Evolutionary conservation across 2,329 filamentous ascomycete genomes (phyloP).

Genomic region (Thermothelomyces thermophilus): DNA sequence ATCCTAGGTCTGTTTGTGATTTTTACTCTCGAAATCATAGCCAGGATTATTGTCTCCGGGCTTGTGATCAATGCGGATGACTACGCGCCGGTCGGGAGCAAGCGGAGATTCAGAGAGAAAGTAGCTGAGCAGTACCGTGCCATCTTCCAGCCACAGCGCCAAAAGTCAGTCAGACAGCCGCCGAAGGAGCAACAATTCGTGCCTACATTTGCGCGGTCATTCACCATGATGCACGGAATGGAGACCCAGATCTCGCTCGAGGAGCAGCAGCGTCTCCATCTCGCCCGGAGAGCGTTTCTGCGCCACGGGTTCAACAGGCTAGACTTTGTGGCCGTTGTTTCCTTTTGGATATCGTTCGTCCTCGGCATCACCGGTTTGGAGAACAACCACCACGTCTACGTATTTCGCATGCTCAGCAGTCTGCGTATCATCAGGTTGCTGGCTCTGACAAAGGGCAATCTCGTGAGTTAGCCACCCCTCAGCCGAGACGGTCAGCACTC

Average conservation of each 20-base stretch:
- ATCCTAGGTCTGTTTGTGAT: slow-evolving; percentile 78
- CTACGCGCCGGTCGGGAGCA: slow-evolving; percentile 83
- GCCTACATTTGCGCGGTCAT: slow-evolving; percentile 67
- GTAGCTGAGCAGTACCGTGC: slow-evolving; percentile 69
- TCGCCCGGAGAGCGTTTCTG: slow-evolving; percentile 86
- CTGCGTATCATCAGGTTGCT: slow-evolving; percentile 87
- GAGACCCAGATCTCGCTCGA: slow-evolving; percentile 55
- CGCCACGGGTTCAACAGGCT: slow-evolving; percentile 93
- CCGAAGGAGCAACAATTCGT: slow-evolving; percentile 35
- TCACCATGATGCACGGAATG: slow-evolving; percentile 66
- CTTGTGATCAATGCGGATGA: slow-evolving; percentile 85
- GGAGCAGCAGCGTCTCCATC: slow-evolving; percentile 74
- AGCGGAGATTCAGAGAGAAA: slow-evolving; percentile 65
- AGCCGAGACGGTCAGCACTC: neutral
- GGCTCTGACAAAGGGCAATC: slow-evolving; percentile 85
- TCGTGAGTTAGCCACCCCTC: slow-evolving; percentile 47
- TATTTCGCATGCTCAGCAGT: slow-evolving; percentile 96
- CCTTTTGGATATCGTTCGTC: slow-evolving; percentile 86
- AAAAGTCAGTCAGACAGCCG: slow-evolving; percentile 55
- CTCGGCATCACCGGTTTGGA: slow-evolving; percentile 67
- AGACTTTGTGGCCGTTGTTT: slow-evolving; percentile 89
- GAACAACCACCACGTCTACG: slow-evolving; percentile 63
- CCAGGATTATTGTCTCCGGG: slow-evolving; percentile 86
- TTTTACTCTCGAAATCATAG: slow-evolving; percentile 79
- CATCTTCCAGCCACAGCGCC: slow-evolving; percentile 75